Evolutionary conservation across 495 filamentous ascomycete genomes (phyloP).

Genomic region (Talaromyces adpressus): DNA sequence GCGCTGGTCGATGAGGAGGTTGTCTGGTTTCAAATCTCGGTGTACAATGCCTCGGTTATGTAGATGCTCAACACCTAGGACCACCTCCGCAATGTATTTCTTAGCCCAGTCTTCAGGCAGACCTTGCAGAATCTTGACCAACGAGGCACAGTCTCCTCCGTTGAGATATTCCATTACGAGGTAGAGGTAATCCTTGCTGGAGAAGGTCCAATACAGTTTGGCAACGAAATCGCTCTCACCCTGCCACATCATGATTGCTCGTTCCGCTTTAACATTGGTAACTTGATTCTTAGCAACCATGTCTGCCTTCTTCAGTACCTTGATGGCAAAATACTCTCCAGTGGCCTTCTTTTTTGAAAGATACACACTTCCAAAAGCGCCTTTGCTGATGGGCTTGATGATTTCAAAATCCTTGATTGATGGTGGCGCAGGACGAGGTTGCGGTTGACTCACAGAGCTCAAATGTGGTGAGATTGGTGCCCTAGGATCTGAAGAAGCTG

Average conservation of each 20-base stretch:
- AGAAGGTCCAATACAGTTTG: conserved; percentile 98
- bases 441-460: conserved; percentile 55
- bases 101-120: conserved; percentile 95
- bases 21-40: conserved; percentile 94
- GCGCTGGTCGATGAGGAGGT: conserved; percentile 92
- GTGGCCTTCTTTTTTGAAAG: conserved; percentile 97
- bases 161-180: conserved; percentile 99
- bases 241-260: conserved; percentile 99
- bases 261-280: conserved; percentile 96
- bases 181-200: conserved; percentile 98
- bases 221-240: conserved; percentile 98
- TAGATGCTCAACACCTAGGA: conserved; percentile 90
- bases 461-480: conserved; percentile 78
- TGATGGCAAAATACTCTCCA: conserved; percentile 96
- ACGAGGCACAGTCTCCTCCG: conserved; percentile 91
- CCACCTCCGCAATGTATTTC: conserved; percentile 92
- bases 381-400: conserved; percentile 98
- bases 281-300: conserved; percentile 99
- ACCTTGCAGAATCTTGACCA: conserved; percentile 87
- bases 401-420: conserved; percentile 99
- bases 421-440: conserved; percentile 76
- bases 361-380: conserved; percentile 96
- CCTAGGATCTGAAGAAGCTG: conserved; percentile 61
- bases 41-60: conserved; percentile 93
- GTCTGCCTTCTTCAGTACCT: conserved; percentile 96